A percentile compares a stretch with the other conserved stretches of the same genome.
These are phyloP conservation scores for Heterobasidion annosum DNA, from an alignment of 1,284 basidiomycete genomes.

Conservation along the genomic window DNA sequence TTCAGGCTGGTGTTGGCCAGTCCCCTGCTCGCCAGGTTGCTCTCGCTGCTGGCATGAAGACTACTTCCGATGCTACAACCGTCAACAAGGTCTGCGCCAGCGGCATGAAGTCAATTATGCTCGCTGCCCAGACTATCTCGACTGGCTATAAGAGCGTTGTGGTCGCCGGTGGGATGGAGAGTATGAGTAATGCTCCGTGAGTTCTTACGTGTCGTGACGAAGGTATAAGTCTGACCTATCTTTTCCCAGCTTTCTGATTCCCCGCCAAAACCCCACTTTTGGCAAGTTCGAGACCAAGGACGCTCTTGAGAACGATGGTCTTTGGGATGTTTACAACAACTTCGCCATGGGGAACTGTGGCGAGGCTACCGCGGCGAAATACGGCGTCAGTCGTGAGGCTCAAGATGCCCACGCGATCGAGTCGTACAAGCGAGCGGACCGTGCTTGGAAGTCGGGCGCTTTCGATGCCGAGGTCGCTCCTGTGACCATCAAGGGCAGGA, in stretches of 20 bases:
- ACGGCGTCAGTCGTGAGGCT: constrained; percentile 76
- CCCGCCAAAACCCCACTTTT: constrained; percentile 81
- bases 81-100: constrained; percentile 99
- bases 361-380: constrained; percentile 81
- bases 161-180: constrained; percentile 94
- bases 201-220: constrained; percentile 19
- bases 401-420: constrained; percentile 90
- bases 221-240: constrained; percentile 2
- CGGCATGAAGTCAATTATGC: constrained; percentile 91
- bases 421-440: constrained; percentile 89
- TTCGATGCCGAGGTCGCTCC: constrained; percentile 90
- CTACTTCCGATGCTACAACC: constrained; percentile 91
- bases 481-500: constrained; percentile 91
- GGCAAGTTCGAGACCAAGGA: constrained; percentile 87
- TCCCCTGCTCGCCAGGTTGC: constrained; percentile 94
- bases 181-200: constrained; percentile 94
- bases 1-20: constrained; percentile 94
- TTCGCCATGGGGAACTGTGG: constrained; percentile 96
- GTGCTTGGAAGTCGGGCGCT: constrained; percentile 81
- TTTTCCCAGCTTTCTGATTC: constrained; percentile 73
- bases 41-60: constrained; percentile 75
- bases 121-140: constrained; percentile 87
- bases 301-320: constrained; percentile 87
- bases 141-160: constrained; percentile 83
- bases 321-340: constrained; percentile 95